Conservation (phyloP, 495 filamentous ascomycete genomes). For the Cercophora samala region DNA sequence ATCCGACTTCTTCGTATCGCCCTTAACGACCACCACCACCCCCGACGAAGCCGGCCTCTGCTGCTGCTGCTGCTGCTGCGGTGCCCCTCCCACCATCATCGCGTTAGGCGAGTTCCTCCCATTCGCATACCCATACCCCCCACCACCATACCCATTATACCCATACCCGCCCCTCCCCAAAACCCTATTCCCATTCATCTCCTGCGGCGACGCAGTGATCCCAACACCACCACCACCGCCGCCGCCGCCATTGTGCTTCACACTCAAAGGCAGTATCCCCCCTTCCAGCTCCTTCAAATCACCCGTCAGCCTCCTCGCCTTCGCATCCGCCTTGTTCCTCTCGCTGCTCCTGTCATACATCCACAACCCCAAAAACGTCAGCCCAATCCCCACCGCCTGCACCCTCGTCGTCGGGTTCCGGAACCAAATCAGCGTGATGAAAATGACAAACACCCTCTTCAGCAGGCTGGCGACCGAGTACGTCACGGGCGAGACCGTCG, state of each 20-base stretch:
- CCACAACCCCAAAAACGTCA: conserved; percentile 92
- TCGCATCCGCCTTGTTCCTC: conserved; percentile 77
- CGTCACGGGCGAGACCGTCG: conserved; percentile 89
- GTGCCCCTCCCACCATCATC: too few species aligned
- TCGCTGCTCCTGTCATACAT: conserved; percentile 92
- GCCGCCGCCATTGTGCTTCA: neutral
- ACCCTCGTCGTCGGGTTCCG: conserved; percentile 76
- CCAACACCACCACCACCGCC: too few species aligned
- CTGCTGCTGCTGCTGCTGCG: neutral
- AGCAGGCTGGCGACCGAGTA: conserved; percentile 94
- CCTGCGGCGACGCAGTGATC: conserved; percentile 28
- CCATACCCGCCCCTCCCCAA: conserved; percentile 25
- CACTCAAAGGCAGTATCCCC: conserved; percentile 27
- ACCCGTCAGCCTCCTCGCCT: conserved; percentile 50
- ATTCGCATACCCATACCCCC: neutral
- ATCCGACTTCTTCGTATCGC: conserved; percentile 61
- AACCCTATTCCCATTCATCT: neutral
- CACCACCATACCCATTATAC: conserved; percentile 29
- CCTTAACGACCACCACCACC: conserved; percentile 21
- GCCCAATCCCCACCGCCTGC: conserved; percentile 77
- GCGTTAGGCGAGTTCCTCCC: neutral
- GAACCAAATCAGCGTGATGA: conserved; percentile 95
- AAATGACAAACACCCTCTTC: conserved; percentile 95
- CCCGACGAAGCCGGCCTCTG: neutral
- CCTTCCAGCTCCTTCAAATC: conserved; percentile 50